phyloP scores from a whole-genome alignment of 345 rosid genomes.

The Gossypium herbaceum region DNA sequence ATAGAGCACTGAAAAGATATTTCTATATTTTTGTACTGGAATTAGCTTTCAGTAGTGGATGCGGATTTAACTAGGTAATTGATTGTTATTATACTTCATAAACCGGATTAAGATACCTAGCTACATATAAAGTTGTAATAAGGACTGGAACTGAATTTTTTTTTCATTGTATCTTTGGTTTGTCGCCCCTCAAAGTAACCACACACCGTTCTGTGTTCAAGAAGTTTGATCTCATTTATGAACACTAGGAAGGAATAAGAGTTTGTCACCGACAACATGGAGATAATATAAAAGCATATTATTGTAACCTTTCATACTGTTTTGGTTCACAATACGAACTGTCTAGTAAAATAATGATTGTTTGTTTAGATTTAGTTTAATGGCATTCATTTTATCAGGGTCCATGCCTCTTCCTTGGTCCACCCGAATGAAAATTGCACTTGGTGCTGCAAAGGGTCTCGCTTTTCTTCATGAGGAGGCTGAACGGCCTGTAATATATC shows the following conservation, averaged over 20 bases:
- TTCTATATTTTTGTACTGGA: not conserved
- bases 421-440: slow-evolving; percentile 35
- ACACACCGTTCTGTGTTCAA: not conserved
- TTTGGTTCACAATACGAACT: not conserved
- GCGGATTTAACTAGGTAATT: not conserved
- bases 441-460: slow-evolving; percentile 43
- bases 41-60: not conserved
- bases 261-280: not conserved
- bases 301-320: not conserved
- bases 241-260: not conserved
- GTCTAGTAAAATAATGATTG: not conserved
- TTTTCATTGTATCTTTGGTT: not conserved
- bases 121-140: not conserved
- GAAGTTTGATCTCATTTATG: not conserved
- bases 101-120: not conserved
- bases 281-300: not conserved
- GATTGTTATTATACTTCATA: not conserved
- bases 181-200: too few relatives aligned
- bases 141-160: not conserved
- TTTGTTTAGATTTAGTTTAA: not conserved
- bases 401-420: slow-evolving; percentile 44
- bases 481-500: slow-evolving; percentile 42
- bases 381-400: slow-evolving; percentile 23
- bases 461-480: slow-evolving; percentile 49
- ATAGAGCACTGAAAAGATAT: not conserved